phyloP scores from a whole-genome alignment of 1,139 yeast genomes.

The Lodderomyces oxycetoniae region DNA sequence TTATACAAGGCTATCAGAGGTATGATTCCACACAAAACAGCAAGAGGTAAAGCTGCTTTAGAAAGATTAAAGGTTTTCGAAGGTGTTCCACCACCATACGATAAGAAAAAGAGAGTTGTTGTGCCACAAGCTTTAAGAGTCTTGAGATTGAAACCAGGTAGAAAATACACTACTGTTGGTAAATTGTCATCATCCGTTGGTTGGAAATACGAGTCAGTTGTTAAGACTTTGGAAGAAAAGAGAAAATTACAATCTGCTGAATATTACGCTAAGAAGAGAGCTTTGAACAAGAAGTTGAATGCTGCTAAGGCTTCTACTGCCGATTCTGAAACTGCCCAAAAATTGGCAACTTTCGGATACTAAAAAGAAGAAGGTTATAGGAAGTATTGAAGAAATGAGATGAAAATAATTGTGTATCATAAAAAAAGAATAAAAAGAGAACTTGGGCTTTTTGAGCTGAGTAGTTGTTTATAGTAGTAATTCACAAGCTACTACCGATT shows the following conservation, averaged over 20 bases:
- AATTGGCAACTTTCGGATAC: slow-evolving; percentile 79
- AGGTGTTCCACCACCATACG: slow-evolving; percentile 99
- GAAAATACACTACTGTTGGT: slow-evolving; percentile 99
- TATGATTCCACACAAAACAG: slow-evolving; percentile 99
- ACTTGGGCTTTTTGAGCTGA: not conserved
- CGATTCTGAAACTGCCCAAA: slow-evolving; percentile 67
- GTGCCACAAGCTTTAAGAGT: slow-evolving; percentile 99
- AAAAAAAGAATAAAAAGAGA: not conserved
- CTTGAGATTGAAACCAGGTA: slow-evolving; percentile 98
- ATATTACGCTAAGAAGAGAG: slow-evolving; percentile 97
- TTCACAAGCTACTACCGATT: no score
- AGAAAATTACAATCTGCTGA: slow-evolving; percentile 99
- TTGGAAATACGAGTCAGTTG: slow-evolving; percentile 99
- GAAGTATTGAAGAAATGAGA: no score
- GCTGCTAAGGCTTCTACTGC: slow-evolving; percentile 81
- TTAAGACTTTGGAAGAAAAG: slow-evolving; percentile 97
- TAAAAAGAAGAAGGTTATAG: no score
- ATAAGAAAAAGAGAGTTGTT: slow-evolving; percentile 99
- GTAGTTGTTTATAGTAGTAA: no score
- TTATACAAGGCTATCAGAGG: slow-evolving; percentile 99
- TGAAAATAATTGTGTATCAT: no score
- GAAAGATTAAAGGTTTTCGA: slow-evolving; percentile 99
- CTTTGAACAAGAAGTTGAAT: slow-evolving; percentile 85
- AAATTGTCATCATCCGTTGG: slow-evolving; percentile 96
- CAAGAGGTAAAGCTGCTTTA: slow-evolving; percentile 99